These are phyloP conservation scores for Striga hermonthica DNA, from an alignment of 305 asterid genomes.

Conservation along the genomic window DNA sequence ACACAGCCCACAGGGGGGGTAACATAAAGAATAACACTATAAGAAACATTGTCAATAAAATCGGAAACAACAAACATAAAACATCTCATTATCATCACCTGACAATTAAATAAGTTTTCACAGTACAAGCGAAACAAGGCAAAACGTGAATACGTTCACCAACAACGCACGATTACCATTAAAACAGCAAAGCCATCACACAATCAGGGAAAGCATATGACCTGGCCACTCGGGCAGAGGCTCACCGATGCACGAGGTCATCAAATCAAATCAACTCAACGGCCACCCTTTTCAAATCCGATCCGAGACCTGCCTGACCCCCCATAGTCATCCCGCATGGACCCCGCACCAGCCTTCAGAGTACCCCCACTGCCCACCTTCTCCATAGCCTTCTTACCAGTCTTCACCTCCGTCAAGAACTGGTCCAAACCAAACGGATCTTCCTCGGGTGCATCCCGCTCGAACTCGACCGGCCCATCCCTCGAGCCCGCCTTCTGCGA, in stretches of 20 bases:
- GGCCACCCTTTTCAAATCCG: slow-evolving; percentile 39
- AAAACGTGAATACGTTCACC: background rate
- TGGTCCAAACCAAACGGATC: slow-evolving; percentile 85
- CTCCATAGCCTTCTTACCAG: slow-evolving; percentile 57
- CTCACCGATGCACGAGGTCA: no score
- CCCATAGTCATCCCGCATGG: slow-evolving; percentile 54
- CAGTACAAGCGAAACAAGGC: background rate
- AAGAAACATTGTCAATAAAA: background rate
- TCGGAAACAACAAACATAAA: background rate
- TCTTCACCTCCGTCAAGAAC: slow-evolving; percentile 65
- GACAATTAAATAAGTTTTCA: background rate
- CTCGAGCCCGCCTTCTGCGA: no score
- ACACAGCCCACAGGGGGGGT: no score
- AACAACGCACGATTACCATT: background rate
- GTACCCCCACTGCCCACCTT: slow-evolving; percentile 66
- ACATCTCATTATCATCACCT: background rate
- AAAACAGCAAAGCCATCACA: no score
- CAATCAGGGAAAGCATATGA: no score
- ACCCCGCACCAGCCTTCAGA: slow-evolving; percentile 56
- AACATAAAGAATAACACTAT: background rate
- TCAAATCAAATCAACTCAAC: slow-evolving; percentile 29
- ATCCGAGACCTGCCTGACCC: slow-evolving; percentile 47
- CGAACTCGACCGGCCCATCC: no score
- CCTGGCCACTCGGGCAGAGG: no score
- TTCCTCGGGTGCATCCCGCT: slow-evolving; percentile 37